These are phyloP conservation scores for Aspergillus sp. DNA, from an alignment of 2,329 filamentous ascomycete species.

Conservation along the genomic window DNA sequence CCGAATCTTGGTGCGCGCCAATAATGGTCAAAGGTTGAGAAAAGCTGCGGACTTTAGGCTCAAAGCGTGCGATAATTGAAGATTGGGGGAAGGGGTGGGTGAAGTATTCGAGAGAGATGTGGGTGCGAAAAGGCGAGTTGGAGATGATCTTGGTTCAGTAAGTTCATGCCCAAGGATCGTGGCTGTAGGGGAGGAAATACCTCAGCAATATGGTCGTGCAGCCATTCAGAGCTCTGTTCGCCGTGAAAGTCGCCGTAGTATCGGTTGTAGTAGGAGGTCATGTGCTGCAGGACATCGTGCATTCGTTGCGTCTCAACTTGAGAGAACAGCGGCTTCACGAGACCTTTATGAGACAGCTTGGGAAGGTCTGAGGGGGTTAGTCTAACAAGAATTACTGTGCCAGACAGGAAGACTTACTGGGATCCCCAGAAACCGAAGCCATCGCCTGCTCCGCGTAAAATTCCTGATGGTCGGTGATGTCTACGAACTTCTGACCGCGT, in stretches of 20 bases:
- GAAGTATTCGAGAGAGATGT: slow-evolving; percentile 10
- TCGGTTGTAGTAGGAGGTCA: slow-evolving; percentile 9
- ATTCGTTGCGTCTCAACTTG: background rate
- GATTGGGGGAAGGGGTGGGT: slow-evolving; percentile 4
- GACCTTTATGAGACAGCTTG: background rate
- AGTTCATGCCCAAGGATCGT: background rate
- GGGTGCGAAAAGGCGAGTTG: slow-evolving; percentile 3
- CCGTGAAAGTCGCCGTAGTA: slow-evolving; percentile 6
- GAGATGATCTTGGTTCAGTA: background rate
- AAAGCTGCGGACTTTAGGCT: slow-evolving; percentile 8
- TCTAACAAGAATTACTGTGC: background rate
- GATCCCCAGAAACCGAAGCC: background rate
- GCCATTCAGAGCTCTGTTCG: slow-evolving; percentile 6
- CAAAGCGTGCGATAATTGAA: slow-evolving; percentile 7
- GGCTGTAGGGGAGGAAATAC: background rate
- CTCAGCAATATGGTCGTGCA: background rate
- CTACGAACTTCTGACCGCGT: slow-evolving; percentile 2
- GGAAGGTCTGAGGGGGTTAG: background rate
- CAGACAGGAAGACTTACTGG: background rate
- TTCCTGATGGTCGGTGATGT: background rate
- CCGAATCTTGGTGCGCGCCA: slow-evolving; percentile 7
- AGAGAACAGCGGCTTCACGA: background rate
- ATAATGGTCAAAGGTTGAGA: background rate
- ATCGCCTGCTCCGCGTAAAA: slow-evolving; percentile 3
- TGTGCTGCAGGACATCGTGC: slow-evolving; percentile 1